Evolutionary conservation across 129 eudicot genomes (phyloP), one percentile per base, ranked within the genome.

Genomic region (Flaveria trinervia): DNA sequence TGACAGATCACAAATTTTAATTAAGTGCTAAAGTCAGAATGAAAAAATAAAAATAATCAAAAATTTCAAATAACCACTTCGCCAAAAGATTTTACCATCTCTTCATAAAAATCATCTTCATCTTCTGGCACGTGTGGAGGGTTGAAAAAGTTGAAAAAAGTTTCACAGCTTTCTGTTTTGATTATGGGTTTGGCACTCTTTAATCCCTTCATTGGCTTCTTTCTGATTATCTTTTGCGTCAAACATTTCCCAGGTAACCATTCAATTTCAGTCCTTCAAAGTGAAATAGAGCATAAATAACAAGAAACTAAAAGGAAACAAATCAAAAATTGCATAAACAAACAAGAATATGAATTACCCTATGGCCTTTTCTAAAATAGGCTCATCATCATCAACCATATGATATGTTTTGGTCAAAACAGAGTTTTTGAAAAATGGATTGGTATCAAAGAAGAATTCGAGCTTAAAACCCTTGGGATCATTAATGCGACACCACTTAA

Each of bases 381-480:
- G 98, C 39, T 92, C 98, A 75, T 92, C 92, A 0, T 92, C 98
- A 81, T 92, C 98, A 83, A 92, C 84, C 98, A 92, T 90, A 83
- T 92, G 93, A 75, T 92, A 92, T 7, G 82, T 80, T 82, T 92
- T 92, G 5, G 98, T 89, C 82, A 92, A 77, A 28, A 90, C 85
- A 14, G 96, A 62, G 59, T 90, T 92, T 80, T 90, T 89, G 74
- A 92, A 90, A 52, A 80, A 92, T 0, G 96, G 98, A 74, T 90
- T 92, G 17, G 90, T 55, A 45, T 88, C 90, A 72, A 92, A 92
- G 72, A 79, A 83, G 84, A 92, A 92, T 69, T 92, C 94, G 16
- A 92, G 96, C 92, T 86, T 90, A 71, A 92, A 92, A 67, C 98
- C 98, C 94, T 88, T 90, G 70, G 92, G 94, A 28, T 90, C 81